phyloP scores from a whole-genome alignment of 306 rosid species.

The Cyamopsis tetragonoloba region DNA sequence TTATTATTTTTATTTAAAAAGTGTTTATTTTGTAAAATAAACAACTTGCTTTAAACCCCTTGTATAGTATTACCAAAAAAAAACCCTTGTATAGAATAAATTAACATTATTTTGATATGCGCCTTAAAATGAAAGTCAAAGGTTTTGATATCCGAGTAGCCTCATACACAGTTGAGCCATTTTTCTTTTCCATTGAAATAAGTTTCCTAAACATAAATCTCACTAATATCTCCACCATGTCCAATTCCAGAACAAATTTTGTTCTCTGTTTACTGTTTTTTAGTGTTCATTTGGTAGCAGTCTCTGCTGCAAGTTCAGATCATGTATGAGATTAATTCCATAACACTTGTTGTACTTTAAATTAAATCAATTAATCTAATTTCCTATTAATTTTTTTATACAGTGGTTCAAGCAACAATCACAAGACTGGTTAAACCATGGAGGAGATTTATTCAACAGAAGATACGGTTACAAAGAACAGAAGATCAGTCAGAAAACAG shows the following conservation, averaged over 20 bases:
- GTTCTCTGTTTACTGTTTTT: background rate
- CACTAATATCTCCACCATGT: background rate
- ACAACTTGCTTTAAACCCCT: no score
- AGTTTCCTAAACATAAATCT: background rate
- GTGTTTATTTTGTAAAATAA: no score
- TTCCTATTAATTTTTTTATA: background rate
- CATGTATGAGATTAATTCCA: background rate
- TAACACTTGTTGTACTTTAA: no score
- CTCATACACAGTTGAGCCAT: background rate
- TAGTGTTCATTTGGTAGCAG: background rate
- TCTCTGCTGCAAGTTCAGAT: background rate
- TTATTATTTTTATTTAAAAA: no score
- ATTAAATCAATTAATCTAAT: background rate
- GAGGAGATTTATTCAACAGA: slow-evolving; percentile 57
- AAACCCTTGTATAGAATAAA: no score
- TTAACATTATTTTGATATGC: no score
- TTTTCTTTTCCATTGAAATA: background rate
- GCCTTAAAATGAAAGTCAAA: no score
- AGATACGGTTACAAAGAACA: slow-evolving; percentile 51
- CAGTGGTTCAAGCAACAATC: slow-evolving; percentile 4
- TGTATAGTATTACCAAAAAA: no score
- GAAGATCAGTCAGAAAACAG: slow-evolving; percentile 46
- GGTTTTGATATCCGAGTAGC: background rate
- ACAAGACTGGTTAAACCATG: slow-evolving; percentile 61
- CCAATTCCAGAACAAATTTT: background rate